Base-by-base conservation (phyloP, 164 flowering plant genomes). In the Chloranthus sessilifolius region DNA sequence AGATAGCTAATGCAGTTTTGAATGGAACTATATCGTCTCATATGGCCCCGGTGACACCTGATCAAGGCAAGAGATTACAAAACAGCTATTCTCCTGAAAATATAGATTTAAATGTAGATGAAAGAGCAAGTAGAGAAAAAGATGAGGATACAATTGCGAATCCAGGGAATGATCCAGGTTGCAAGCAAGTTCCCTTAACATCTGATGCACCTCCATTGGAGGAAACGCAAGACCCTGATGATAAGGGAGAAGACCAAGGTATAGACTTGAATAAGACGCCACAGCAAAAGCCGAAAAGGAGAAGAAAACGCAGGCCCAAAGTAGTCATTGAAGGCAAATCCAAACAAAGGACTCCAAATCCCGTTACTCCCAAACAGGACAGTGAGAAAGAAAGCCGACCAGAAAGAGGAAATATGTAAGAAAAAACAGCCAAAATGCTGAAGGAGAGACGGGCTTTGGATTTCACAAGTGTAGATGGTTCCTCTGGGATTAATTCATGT, bases 301-400 rank as follows among this genome's bases (percentile, higher is more conserved):
- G 83, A 48, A 86, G 40, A 68, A 90, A 56, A 62, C 79, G 77
- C 61, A 68, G 81, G 55, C 88, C 91, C 9, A 86, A 76, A 58
- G 95, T 86, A 4, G 29, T 79, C 4, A 58, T 5, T 12, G 88
- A 83, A 69, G 75, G 70, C 45, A 69, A 79, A 58, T 65, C 75
- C n/a, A 81, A 65, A 47, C n/a, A n/a, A n/a, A 63, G 56, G 36
- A 42, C 74, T 35, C 70, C 62, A 26, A 74, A 74, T 50, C 59
- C 66, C 29, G 61, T 20, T 19, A 77, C 14, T n/a, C 72, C 69
- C 1, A 36, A 33, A 1, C 50, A 42, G 25, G 20, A 26, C 1
- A 16, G n/a, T 42, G 47, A 29, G 5, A 38, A 24, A 49, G 47
- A 33, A 33, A 24, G 5, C 49, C 56, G 11, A 4, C 17, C 4